Conservation (phyloP, 2,329 filamentous ascomycete species). For the Sporothrix schenckii region DNA sequence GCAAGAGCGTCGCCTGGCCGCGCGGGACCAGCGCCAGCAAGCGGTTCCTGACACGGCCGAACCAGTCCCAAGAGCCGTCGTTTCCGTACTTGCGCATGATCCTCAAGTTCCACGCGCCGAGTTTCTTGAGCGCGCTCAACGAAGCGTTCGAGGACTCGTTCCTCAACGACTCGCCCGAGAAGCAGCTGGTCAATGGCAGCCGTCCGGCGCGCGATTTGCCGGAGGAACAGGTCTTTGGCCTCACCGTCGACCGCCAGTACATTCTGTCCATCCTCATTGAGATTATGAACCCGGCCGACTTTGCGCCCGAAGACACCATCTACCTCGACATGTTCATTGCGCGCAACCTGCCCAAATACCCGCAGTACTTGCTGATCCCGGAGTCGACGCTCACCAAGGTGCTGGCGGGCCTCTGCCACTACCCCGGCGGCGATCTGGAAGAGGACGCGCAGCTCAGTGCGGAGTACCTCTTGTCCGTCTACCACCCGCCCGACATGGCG, state of each 20-base stretch:
- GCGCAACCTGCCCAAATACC: constrained; percentile 92
- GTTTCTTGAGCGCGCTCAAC: constrained; percentile 92
- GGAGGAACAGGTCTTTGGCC: constrained; percentile 67
- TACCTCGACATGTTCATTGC: constrained; percentile 99
- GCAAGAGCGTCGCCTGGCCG: constrained; percentile 75
- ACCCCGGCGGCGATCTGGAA: constrained; percentile 75
- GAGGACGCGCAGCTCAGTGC: constrained; percentile 97
- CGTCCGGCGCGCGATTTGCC: constrained; percentile 49
- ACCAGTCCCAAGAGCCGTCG: constrained; percentile 63
- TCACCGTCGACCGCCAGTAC: constrained; percentile 86
- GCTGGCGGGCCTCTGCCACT: constrained; percentile 79
- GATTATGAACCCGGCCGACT: constrained; percentile 79
- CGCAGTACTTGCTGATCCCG: constrained; percentile 89
- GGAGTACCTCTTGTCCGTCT: constrained; percentile 91
- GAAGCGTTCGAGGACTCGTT: constrained; percentile 97
- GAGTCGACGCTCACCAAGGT: constrained; percentile 83
- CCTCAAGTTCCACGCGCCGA: constrained; percentile 84
- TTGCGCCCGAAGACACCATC: constrained; percentile 78
- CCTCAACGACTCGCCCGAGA: constrained; percentile 76
- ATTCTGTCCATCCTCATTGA: constrained; percentile 88
- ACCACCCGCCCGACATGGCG: constrained; percentile 82
- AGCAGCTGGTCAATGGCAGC: constrained; percentile 58
- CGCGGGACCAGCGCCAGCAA: constrained; percentile 62
- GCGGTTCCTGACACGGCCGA: constrained; percentile 63
- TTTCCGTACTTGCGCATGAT: constrained; percentile 86